These are phyloP conservation scores for Piper longum DNA, from an alignment of 164 flowering plant species.

Conservation along the genomic window DNA sequence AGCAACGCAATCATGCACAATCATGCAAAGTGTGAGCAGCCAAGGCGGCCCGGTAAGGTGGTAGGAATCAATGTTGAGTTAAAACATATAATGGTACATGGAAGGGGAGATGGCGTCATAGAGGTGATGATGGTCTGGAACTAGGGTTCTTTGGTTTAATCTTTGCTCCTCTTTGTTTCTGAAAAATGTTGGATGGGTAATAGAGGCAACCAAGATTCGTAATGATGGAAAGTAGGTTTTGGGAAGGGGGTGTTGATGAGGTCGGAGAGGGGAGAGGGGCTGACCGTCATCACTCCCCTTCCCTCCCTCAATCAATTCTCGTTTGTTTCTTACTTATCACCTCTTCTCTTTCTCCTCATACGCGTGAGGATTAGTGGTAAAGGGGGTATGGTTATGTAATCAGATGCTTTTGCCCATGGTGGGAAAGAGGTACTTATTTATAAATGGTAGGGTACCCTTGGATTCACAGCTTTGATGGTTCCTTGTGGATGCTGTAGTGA, in stretches of 20 bases:
- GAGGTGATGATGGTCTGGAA: conserved; percentile 22
- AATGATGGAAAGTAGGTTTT: conserved; percentile 71
- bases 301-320: conserved; percentile 20
- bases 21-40: conserved; percentile 77
- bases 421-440: too few species aligned
- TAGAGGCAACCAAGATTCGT: conserved; percentile 52
- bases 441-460: too few species aligned
- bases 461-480: too few species aligned
- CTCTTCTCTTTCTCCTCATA: not conserved
- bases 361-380: too few species aligned
- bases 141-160: not conserved
- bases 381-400: too few species aligned
- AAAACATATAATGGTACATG: conserved; percentile 11
- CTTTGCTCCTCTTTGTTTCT: not conserved
- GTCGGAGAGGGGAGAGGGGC: not conserved
- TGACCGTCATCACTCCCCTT: conserved; percentile 4
- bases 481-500: not conserved
- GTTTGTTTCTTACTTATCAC: conserved; percentile 22
- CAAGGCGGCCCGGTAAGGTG: conserved; percentile 28
- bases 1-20: conserved; percentile 83
- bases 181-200: conserved; percentile 47
- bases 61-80: conserved; percentile 26
- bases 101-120: conserved; percentile 37
- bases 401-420: too few species aligned
- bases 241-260: conserved; percentile 3